Evolutionary conservation across 805 yeast genomes (phyloP).

Genomic region (Debaryomyces prosopidis): DNA sequence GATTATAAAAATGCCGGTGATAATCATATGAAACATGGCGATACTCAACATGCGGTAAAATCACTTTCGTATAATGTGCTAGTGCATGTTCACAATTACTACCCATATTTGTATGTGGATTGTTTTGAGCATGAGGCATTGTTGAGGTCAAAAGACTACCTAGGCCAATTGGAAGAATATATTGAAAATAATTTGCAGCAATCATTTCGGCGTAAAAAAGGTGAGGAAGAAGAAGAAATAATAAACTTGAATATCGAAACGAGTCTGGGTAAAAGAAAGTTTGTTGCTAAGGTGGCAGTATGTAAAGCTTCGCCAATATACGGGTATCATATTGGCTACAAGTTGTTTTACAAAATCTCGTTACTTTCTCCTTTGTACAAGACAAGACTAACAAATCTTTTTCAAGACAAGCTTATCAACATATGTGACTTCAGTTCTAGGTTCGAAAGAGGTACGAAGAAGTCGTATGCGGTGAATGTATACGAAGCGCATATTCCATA

Average conservation of each 20-base stretch:
- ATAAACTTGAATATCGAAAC: constrained; percentile 7
- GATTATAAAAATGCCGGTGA: constrained; percentile 6
- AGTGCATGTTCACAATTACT: constrained; percentile 81
- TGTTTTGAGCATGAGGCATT: constrained; percentile 39
- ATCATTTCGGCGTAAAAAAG: constrained; percentile 33
- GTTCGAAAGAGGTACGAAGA: neutral
- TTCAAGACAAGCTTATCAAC: constrained; percentile 21
- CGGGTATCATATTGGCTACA: constrained; percentile 72
- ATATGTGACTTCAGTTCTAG: constrained; percentile 1
- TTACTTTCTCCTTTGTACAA: constrained; percentile 62
- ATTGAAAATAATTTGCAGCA: constrained; percentile 45
- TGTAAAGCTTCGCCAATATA: constrained; percentile 82
- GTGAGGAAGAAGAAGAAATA: constrained; percentile 9
- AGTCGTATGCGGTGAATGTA: constrained; percentile 9
- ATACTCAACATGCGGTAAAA: neutral
- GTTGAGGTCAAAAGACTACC: constrained; percentile 23
- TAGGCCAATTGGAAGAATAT: constrained; percentile 39
- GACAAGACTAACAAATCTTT: constrained; percentile 52
- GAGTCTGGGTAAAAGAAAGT: constrained; percentile 29
- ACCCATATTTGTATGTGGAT: constrained; percentile 76
- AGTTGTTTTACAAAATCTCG: constrained; percentile 66
- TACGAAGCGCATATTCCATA: constrained; percentile 84
- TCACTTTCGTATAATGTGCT: constrained; percentile 24
- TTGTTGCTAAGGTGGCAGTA: constrained; percentile 58
- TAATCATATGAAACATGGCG: neutral